Evolutionary conservation across 2,329 filamentous ascomycete species (phyloP), one percentile per base, ranked within the genome.

Genomic region (Sphaerulina vaccinii): DNA sequence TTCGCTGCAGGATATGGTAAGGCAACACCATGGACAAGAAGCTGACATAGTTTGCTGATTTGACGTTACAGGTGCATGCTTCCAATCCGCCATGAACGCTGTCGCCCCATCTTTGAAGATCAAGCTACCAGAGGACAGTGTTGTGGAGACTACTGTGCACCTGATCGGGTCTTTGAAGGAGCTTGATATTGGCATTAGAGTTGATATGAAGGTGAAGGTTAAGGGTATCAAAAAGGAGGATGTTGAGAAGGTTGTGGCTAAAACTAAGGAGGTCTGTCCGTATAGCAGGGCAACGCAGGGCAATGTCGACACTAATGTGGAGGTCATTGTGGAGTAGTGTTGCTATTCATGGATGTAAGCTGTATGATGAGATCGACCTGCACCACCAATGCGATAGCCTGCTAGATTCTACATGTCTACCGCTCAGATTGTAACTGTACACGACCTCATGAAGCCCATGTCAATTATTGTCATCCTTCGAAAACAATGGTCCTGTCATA

Each of bases 21-120:
- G 19, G 19, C 15, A 7, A n/a, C n/a, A 38, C 18, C 15, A 38
- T 9, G 16, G 36, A 4, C 36, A 16, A 18, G 36, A 13, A 38
- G 16, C 13, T 22, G 37, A 18, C 13, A 22, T 21, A 13, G n/a
- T 13, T 19, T 8, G 37, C 19, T 21, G 11, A 13, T 21, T 39
- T 18, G 22, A 22, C 8, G 11, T 22, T 13, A 11, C 37, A 39
- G 37, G 45, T 23, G 73, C 74, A 7, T 77, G 74, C 56, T 76
- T 75, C 60, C 74, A 76, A 57, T 69, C 67, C 23, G 73, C 74
- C 5, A 76, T 77, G 75, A 74, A 72, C 54, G 71, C 73, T 2
- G 64, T 68, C 2, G 74, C 75, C 0, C 63, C 69, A 11, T 62
- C 61, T 15, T 46, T 76, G 48, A 71, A 70, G 29, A 62, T 77